Evolutionary conservation across 345 rosid species (phyloP).

Genomic region (Hibiscus syriacus): DNA sequence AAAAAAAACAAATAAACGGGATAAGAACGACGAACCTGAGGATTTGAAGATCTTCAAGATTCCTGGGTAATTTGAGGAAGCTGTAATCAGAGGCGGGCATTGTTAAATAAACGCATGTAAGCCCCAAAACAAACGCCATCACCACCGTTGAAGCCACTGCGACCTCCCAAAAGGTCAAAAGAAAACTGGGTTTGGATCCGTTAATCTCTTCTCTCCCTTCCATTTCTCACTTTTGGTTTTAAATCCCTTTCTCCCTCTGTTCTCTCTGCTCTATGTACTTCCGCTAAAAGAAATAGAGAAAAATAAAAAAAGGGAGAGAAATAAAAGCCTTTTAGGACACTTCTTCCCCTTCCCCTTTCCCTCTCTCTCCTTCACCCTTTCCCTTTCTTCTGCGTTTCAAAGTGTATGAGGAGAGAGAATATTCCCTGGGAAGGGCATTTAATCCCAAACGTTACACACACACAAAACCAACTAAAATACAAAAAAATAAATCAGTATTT

Average conservation of each 20-base stretch:
- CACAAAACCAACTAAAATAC: neutral
- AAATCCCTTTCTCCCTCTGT: too few relatives aligned
- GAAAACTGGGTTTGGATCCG: constrained; percentile 25
- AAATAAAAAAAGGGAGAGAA: constrained; percentile 5
- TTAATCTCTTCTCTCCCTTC: neutral
- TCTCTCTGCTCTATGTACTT: too few relatives aligned
- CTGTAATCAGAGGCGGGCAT: constrained; percentile 90
- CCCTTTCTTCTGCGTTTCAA: neutral
- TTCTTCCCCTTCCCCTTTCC: constrained; percentile 10
- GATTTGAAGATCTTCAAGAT: constrained; percentile 79
- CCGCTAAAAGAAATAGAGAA: constrained; percentile 5
- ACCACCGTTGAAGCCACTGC: constrained; percentile 48
- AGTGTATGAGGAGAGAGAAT: constrained; percentile 2
- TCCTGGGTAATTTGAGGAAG: constrained; percentile 87
- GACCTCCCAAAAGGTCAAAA: constrained; percentile 63
- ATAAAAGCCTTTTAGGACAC: constrained; percentile 22
- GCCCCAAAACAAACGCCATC: constrained; percentile 44
- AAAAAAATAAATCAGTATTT: neutral
- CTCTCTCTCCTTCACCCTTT: neutral
- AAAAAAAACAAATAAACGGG: too few relatives aligned
- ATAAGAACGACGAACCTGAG: constrained; percentile 55
- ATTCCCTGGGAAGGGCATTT: constrained; percentile 8
- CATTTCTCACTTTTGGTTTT: constrained; percentile 11
- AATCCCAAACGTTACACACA: neutral
- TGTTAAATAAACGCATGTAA: constrained; percentile 72